These are phyloP conservation scores for Boletus subparvulus DNA, from an alignment of 768 basidiomycete species.

Conservation along the genomic window DNA sequence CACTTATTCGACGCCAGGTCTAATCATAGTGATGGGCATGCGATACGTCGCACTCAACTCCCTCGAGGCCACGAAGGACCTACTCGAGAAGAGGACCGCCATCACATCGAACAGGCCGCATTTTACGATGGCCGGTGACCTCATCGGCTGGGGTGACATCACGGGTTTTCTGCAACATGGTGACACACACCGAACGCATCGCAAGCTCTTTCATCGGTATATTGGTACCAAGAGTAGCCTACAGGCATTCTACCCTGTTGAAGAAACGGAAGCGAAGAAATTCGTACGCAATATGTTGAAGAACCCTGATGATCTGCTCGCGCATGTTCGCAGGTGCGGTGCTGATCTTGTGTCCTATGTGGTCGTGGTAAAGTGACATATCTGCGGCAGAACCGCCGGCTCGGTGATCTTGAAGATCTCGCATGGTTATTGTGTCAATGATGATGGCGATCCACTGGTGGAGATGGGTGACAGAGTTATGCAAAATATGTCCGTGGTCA, in stretches of 20 bases:
- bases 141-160: slow-evolving; percentile 8
- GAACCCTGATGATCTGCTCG: not conserved
- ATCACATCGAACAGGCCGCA: slow-evolving; percentile 5
- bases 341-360: not conserved
- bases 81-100: slow-evolving; percentile 14
- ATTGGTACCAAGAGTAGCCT: slow-evolving; percentile 7
- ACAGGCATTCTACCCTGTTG: not conserved
- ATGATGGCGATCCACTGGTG: slow-evolving; percentile 34
- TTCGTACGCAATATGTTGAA: slow-evolving; percentile 7
- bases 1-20: not conserved
- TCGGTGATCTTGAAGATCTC: slow-evolving; percentile 35
- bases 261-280: slow-evolving; percentile 2
- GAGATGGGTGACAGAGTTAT: slow-evolving; percentile 26
- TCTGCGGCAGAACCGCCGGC: not conserved
- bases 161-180: slow-evolving; percentile 9
- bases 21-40: slow-evolving; percentile 36
- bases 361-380: not conserved
- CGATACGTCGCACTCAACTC: slow-evolving; percentile 50
- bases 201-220: slow-evolving; percentile 8
- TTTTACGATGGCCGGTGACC: slow-evolving; percentile 22
- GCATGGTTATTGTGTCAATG: slow-evolving; percentile 35
- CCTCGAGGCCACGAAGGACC: slow-evolving; percentile 29
- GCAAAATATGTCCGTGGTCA: slow-evolving; percentile 8
- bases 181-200: slow-evolving; percentile 4
- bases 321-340: slow-evolving; percentile 8